Evolutionary conservation across 1,139 yeast genomes (phyloP).

Genomic region (Chernovozyma sophiae-reginae): DNA sequence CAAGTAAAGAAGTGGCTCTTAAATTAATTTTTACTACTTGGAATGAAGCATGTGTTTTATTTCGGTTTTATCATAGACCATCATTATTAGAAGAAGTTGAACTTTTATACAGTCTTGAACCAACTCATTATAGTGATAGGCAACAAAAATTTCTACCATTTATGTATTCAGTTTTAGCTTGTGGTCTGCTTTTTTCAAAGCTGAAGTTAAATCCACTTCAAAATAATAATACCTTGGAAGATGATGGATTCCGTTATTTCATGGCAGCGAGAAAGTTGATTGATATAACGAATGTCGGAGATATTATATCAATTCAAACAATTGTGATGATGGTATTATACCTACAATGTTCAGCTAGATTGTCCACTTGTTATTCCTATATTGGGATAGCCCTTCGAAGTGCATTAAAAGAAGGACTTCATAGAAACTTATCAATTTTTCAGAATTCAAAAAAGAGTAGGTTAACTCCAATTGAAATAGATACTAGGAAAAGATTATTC

Average conservation of each 20-base stretch:
- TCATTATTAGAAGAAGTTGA: slow-evolving; percentile 59
- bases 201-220: slow-evolving; percentile 25
- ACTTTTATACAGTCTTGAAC: slow-evolving; percentile 55
- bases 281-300: slow-evolving; percentile 52
- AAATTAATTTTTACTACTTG: slow-evolving; percentile 73
- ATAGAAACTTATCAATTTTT: slow-evolving; percentile 59
- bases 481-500: slow-evolving; percentile 78
- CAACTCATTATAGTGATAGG: slow-evolving; percentile 62
- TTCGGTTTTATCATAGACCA: slow-evolving; percentile 83
- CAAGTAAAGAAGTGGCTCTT: slow-evolving; percentile 70
- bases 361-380: slow-evolving; percentile 87
- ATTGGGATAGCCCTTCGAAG: slow-evolving; percentile 90
- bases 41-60: slow-evolving; percentile 81
- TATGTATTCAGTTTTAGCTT: slow-evolving; percentile 54
- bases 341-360: slow-evolving; percentile 83
- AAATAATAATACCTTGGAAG: slow-evolving; percentile 48
- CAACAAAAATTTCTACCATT: slow-evolving; percentile 78
- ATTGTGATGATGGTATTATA: slow-evolving; percentile 70
- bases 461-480: slow-evolving; percentile 79
- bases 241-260: slow-evolving; percentile 80
- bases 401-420: slow-evolving; percentile 84
- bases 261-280: slow-evolving; percentile 76
- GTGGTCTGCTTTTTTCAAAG: slow-evolving; percentile 67
- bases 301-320: slow-evolving; percentile 57
- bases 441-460: slow-evolving; percentile 41